Evolutionary conservation across 108 stramenopile species (phyloP), one percentile per base, ranked within the genome.

Genomic region (Nitzschia sp.): DNA sequence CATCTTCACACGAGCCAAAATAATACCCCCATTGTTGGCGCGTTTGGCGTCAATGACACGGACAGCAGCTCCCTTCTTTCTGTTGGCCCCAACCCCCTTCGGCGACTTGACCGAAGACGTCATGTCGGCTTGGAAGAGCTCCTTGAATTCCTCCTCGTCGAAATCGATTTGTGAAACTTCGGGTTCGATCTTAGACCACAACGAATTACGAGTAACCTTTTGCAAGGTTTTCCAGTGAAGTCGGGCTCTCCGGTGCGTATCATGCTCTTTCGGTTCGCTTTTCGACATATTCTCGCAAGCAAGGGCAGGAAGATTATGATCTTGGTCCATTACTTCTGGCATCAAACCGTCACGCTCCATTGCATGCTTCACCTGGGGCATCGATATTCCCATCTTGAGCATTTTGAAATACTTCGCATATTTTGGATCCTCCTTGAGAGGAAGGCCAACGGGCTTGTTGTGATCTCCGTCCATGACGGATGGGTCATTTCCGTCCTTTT

Each of bases 21-120:
- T 87, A 45, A 97, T 97, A 33, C 93, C 94, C 1, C 91, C 94
- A 79, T 97, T 97, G 77, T 96, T 95, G 8, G 91, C 95, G 30
- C 95, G 70, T 71, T 97, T 97, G 8, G 84, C 66, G 59, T 96
- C 93, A 67, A 97, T 95, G 17, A 91, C 91, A 25, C 91, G 82
- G 17, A 94, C 91, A 8, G 81, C 59, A 46, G 81, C 61, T 71
- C 74, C 68, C 31, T 76, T 76, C 46, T 73, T 69, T 29, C 35
- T 54, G 36, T 48, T 34, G 6, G 21, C n/a, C 0, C 45, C 33
- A 0, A 23, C 55, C 2, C 42, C 19, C 35, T 55, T 67, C 28
- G 66, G 64, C 24, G 63, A 17, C 3, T 25, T 59, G 9, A 30
- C 47, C n/a, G 66, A 34, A 15, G 18, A 46, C 15, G 59, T 72